phyloP scores from a whole-genome alignment of 257 asterid genomes.

The Solanum chaucha region DNA sequence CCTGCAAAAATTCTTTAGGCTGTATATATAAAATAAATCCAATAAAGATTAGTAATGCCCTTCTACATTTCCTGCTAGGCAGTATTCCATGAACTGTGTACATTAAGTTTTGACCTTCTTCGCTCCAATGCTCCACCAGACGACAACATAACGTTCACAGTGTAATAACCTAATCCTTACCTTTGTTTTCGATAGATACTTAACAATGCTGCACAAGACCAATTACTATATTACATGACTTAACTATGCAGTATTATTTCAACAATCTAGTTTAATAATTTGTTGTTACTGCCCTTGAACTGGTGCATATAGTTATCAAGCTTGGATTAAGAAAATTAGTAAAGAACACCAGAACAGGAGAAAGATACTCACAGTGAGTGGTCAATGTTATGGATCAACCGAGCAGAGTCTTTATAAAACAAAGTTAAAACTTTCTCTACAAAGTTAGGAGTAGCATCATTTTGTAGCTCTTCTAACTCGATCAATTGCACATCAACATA shows the following conservation, averaged over 20 bases:
- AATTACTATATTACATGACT: neutral
- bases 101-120: conserved; percentile 40
- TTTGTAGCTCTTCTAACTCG: conserved; percentile 68
- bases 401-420: conserved; percentile 51
- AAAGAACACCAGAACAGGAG: neutral
- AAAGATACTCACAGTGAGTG: conserved; percentile 47
- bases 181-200: neutral
- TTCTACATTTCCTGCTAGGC: conserved; percentile 54
- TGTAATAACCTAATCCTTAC: neutral
- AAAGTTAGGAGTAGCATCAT: conserved; percentile 60
- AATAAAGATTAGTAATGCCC: conserved; percentile 28
- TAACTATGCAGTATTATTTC: neutral
- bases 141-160: neutral
- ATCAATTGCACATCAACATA: conserved; percentile 63
- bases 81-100: conserved; percentile 55
- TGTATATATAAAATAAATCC: neutral
- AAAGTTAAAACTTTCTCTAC: conserved; percentile 72
- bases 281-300: conserved; percentile 42
- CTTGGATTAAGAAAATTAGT: conserved; percentile 6
- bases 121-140: conserved; percentile 74
- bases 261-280: neutral
- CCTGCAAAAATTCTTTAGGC: too few relatives aligned
- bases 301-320: conserved; percentile 21
- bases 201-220: neutral
- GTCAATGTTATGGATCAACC: conserved; percentile 15